Evolutionary conservation across 2,329 filamentous ascomycete genomes (phyloP).

Genomic region (Cladobotryum protrusum): DNA sequence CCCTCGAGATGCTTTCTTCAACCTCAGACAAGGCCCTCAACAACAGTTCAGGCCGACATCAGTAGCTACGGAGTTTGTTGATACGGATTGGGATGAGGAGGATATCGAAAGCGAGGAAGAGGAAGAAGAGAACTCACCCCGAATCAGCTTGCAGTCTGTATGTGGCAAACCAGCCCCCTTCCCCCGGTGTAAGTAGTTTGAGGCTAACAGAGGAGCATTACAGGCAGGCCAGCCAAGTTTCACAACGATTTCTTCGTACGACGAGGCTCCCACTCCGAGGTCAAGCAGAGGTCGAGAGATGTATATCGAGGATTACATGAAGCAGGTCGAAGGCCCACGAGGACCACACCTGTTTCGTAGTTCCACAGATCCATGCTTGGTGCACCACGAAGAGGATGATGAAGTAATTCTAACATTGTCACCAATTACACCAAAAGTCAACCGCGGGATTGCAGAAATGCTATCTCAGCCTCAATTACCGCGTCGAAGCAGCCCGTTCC

Average conservation of each 20-base stretch:
- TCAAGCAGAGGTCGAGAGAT: conserved; percentile 54
- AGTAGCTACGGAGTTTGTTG: conserved; percentile 69
- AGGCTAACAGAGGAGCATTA: conserved; percentile 14
- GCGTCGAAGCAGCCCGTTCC: conserved; percentile 46
- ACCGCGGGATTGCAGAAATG: conserved; percentile 28
- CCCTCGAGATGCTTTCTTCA: conserved; percentile 55
- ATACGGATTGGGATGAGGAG: conserved; percentile 65
- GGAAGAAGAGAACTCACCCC: conserved; percentile 59
- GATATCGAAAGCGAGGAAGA: conserved; percentile 48
- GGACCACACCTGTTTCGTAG: conserved; percentile 82
- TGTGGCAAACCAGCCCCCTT: conserved; percentile 27
- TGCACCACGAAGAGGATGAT: conserved; percentile 29
- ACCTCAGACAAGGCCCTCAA: conserved; percentile 41
- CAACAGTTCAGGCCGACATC: conserved; percentile 55
- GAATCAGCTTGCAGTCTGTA: conserved; percentile 67
- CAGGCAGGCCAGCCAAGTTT: conserved; percentile 69
- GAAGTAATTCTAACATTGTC: conserved; percentile 60
- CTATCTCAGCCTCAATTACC: conserved; percentile 19
- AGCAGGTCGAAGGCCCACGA: conserved; percentile 69
- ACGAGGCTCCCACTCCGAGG: conserved; percentile 73
- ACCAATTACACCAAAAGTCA: conserved; percentile 62
- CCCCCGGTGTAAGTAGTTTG: neutral
- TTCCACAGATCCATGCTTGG: conserved; percentile 45
- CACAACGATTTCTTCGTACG: conserved; percentile 80
- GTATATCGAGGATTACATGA: conserved; percentile 55